Percentiles rank a stretch among this genome's conserved stretches.
These are phyloP conservation scores for Lumnitzera racemosa DNA, from an alignment of 345 rosid species.

Conservation along the genomic window DNA sequence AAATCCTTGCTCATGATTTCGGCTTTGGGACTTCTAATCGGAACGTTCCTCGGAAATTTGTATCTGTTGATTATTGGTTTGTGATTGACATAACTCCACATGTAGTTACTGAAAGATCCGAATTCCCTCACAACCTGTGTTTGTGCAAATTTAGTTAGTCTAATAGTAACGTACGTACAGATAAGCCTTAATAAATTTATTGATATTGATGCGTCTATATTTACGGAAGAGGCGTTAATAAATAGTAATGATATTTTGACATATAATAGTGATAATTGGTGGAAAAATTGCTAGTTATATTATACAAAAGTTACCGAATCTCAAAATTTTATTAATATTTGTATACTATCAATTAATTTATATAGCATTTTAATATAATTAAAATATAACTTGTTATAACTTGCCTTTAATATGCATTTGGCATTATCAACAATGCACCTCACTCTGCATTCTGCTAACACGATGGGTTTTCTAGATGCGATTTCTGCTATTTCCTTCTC, in stretches of 20 bases:
- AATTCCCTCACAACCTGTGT: conserved; percentile 57
- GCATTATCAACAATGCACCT: conserved; percentile 87
- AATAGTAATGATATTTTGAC: too few species aligned
- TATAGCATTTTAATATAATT: too few species aligned
- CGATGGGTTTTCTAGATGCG: conserved; percentile 63
- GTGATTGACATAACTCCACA: conserved; percentile 82
- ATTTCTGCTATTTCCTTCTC: conserved; percentile 71
- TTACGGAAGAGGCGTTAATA: too few species aligned
- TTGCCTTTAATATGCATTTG: conserved; percentile 79
- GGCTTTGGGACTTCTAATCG: conserved; percentile 78
- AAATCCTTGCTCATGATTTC: conserved; percentile 79
- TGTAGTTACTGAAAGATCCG: conserved; percentile 80
- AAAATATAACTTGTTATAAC: conserved; percentile 6
- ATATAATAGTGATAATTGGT: too few species aligned
- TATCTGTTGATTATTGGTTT: conserved; percentile 64
- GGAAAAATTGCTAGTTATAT: too few species aligned
- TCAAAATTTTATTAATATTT: too few species aligned
- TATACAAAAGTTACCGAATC: too few species aligned
- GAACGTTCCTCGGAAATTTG: conserved; percentile 77
- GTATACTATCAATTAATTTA: too few species aligned
- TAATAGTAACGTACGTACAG: too few species aligned
- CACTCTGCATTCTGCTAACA: conserved; percentile 71
- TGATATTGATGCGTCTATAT: too few species aligned
- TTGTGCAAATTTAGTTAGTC: not conserved
- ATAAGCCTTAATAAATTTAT: too few species aligned